Conservation (phyloP, 495 filamentous ascomycete genomes). For the Neurospora sp. region DNA sequence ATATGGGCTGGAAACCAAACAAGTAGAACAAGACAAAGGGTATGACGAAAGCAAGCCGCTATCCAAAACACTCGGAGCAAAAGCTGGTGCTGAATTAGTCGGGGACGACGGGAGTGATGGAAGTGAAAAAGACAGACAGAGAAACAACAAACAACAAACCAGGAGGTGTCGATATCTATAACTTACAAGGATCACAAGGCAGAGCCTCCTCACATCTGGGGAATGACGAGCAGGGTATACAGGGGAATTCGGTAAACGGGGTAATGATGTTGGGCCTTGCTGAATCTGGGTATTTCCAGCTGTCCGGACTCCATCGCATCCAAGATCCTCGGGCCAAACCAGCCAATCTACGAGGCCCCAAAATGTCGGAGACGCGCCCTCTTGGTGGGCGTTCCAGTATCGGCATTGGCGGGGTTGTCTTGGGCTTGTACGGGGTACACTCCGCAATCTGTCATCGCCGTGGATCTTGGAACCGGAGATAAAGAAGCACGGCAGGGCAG, state of each 20-base stretch:
- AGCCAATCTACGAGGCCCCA: not conserved
- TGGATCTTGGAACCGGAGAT: too few species aligned
- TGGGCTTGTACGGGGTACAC: not conserved
- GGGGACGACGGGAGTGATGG: not conserved
- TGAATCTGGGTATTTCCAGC: constrained; percentile 1
- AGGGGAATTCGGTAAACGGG: not conserved
- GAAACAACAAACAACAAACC: not conserved
- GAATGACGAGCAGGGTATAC: not conserved
- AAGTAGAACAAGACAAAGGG: not conserved
- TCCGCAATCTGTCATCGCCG: too few species aligned
- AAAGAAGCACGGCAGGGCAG: not conserved
- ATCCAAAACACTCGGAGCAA: not conserved
- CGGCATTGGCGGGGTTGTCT: not conserved
- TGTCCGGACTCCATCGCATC: constrained; percentile 7
- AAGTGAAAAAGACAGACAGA: not conserved
- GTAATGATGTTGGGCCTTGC: not conserved
- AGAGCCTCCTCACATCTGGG: not conserved
- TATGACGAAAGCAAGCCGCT: not conserved
- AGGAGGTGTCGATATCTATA: not conserved
- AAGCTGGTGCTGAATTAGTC: not conserved
- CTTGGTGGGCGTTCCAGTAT: not conserved
- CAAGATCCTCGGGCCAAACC: constrained; percentile 7
- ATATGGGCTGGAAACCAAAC: not conserved
- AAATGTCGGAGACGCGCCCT: not conserved
- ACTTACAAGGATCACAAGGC: not conserved